Conservation (phyloP, 208 protist genomes). For the Trypanosoma caninum region DNA sequence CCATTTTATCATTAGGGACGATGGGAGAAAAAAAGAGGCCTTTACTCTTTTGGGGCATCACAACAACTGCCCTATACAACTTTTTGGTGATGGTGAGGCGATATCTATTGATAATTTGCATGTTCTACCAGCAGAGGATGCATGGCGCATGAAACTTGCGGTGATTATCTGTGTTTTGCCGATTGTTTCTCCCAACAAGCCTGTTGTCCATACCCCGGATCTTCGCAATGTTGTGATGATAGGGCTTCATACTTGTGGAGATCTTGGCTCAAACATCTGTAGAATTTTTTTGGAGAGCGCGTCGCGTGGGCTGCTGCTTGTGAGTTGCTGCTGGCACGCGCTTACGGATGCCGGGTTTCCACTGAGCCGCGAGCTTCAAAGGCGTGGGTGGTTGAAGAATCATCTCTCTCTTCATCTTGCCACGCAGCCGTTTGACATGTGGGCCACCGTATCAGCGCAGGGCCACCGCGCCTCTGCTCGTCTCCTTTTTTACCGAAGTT, state of each 20-base stretch:
- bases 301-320: conserved; percentile 69
- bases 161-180: conserved; percentile 44
- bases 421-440: conserved; percentile 86
- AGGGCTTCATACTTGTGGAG: conserved; percentile 84
- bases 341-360: conserved; percentile 73
- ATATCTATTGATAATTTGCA: background rate
- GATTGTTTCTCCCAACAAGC: conserved; percentile 16
- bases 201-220: conserved; percentile 57
- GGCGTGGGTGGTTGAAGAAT: conserved; percentile 42
- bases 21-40: conserved; percentile 18
- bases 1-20: conserved; percentile 42
- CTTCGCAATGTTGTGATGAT: conserved; percentile 67
- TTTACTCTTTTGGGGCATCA: conserved; percentile 7
- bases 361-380: conserved; percentile 46
- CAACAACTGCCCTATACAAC: background rate
- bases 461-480: conserved; percentile 66
- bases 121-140: conserved; percentile 26
- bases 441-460: conserved; percentile 50
- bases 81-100: background rate
- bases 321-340: conserved; percentile 91
- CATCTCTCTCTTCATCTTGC: conserved; percentile 72
- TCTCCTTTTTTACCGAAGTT: conserved; percentile 77
- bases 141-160: conserved; percentile 20
- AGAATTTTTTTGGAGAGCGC: conserved; percentile 48
- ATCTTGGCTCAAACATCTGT: conserved; percentile 83